Evolutionary conservation across 2,329 filamentous ascomycete species (phyloP).

Genomic region (Clonostachys sp.): DNA sequence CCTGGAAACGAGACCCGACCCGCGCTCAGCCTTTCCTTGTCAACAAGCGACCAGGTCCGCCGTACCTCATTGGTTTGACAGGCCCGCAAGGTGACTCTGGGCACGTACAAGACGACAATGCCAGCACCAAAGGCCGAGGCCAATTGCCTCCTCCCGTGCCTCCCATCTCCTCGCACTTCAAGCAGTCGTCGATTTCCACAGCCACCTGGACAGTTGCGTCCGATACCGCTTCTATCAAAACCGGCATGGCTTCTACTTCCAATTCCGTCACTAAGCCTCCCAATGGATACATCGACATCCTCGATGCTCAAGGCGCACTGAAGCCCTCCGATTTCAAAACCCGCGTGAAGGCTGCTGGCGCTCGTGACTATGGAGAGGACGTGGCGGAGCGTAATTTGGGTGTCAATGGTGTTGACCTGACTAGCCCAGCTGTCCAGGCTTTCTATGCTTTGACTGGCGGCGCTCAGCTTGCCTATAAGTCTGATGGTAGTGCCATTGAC

Average conservation of each 20-base stretch:
- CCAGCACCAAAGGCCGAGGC: not conserved
- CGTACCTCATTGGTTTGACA: slow-evolving; percentile 3
- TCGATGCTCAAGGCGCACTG: slow-evolving; percentile 53
- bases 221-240: not conserved
- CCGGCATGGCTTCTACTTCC: slow-evolving; percentile 8
- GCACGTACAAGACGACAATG: not conserved
- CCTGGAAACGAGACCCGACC: not conserved
- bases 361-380: slow-evolving; percentile 57
- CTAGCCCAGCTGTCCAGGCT: slow-evolving; percentile 23
- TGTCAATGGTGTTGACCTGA: slow-evolving; percentile 24
- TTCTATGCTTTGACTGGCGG: slow-evolving; percentile 21
- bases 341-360: slow-evolving; percentile 43
- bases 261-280: slow-evolving; percentile 13
- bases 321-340: slow-evolving; percentile 41
- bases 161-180: slow-evolving; percentile 3
- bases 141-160: slow-evolving; percentile 4
- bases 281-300: slow-evolving; percentile 40
- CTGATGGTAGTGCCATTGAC: slow-evolving; percentile 4
- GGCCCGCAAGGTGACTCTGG: not conserved
- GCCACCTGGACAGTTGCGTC: not conserved
- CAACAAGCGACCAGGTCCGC: slow-evolving; percentile 2
- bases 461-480: slow-evolving; percentile 3
- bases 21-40: not conserved
- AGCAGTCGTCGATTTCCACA: not conserved
- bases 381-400: slow-evolving; percentile 57